Conservation (phyloP, 139 green algal genomes). For the Asterochloris erici region DNA sequence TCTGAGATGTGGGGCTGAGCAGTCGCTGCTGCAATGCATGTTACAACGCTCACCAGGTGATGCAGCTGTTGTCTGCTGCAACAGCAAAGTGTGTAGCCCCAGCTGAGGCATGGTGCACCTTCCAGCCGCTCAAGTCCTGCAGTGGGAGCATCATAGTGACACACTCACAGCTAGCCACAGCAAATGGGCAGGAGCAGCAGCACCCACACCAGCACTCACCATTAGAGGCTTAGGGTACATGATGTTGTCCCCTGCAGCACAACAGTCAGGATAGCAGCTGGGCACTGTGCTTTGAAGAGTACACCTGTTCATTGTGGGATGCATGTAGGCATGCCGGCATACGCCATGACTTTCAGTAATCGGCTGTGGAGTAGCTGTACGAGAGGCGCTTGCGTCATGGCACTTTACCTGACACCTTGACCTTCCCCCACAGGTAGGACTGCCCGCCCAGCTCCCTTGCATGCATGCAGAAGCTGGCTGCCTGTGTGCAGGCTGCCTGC, state of each 20-base stretch:
- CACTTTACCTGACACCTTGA: constrained; percentile 26
- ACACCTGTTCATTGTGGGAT: too few relatives aligned
- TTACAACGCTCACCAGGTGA: constrained; percentile 64
- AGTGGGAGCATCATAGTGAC: background rate
- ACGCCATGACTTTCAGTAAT: too few relatives aligned
- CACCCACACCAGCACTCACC: constrained; percentile 4
- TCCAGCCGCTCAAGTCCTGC: constrained; percentile 79
- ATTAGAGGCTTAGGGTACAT: constrained; percentile 78
- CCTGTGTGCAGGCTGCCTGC: constrained; percentile 49
- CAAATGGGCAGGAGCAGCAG: too few relatives aligned
- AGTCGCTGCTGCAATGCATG: too few relatives aligned
- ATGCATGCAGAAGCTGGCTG: constrained; percentile 62
- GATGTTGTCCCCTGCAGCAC: constrained; percentile 70
- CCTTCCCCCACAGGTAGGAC: constrained; percentile 90
- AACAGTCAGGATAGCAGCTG: too few relatives aligned
- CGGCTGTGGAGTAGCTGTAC: background rate
- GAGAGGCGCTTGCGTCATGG: too few relatives aligned
- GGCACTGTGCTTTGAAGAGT: too few relatives aligned
- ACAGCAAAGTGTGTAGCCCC: constrained; percentile 63
- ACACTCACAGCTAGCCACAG: too few relatives aligned
- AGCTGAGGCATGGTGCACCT: constrained; percentile 63
- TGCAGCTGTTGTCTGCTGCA: constrained; percentile 69
- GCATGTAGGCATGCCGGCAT: too few relatives aligned
- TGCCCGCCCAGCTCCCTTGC: constrained; percentile 53
- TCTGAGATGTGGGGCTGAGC: too few relatives aligned